Evolutionary conservation across 176 grass and related monocot species (phyloP).

Genomic region (Leersia perrieri): DNA sequence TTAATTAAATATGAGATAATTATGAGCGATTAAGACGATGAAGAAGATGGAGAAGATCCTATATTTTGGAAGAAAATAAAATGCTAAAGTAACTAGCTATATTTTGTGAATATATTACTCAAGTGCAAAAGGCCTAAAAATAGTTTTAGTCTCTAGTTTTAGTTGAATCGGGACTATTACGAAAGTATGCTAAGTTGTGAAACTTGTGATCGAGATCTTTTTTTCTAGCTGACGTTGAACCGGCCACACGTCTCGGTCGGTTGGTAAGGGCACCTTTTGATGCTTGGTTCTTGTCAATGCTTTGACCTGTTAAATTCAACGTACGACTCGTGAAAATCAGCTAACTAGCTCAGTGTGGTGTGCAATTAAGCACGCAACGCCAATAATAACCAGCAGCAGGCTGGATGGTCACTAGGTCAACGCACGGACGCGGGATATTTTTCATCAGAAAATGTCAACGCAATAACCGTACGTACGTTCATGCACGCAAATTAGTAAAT

Average conservation of each 20-base stretch:
- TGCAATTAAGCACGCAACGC: neutral
- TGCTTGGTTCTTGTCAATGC: conserved; percentile 4
- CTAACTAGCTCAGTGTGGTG: neutral
- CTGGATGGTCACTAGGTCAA: neutral
- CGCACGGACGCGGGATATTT: conserved; percentile 24
- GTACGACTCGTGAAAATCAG: neutral
- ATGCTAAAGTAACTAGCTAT: too few relatives aligned
- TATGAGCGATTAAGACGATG: too few relatives aligned
- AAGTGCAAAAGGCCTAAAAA: too few relatives aligned
- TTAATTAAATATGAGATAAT: too few relatives aligned
- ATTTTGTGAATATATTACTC: too few relatives aligned
- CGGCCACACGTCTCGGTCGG: neutral
- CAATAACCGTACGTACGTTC: neutral
- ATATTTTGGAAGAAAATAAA: too few relatives aligned
- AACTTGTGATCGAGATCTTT: conserved; percentile 24
- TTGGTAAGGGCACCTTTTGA: neutral
- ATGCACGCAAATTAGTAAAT: too few relatives aligned
- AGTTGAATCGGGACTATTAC: too few relatives aligned
- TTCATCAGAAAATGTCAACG: conserved; percentile 33
- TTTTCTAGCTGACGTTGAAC: neutral
- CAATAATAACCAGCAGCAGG: neutral
- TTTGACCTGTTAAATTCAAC: conserved; percentile 4
- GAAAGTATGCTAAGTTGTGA: neutral
- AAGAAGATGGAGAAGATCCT: too few relatives aligned
- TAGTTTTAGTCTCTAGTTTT: too few relatives aligned